phyloP scores from a whole-genome alignment of 139 green algal genomes.

The Penium margaritaceum region DNA sequence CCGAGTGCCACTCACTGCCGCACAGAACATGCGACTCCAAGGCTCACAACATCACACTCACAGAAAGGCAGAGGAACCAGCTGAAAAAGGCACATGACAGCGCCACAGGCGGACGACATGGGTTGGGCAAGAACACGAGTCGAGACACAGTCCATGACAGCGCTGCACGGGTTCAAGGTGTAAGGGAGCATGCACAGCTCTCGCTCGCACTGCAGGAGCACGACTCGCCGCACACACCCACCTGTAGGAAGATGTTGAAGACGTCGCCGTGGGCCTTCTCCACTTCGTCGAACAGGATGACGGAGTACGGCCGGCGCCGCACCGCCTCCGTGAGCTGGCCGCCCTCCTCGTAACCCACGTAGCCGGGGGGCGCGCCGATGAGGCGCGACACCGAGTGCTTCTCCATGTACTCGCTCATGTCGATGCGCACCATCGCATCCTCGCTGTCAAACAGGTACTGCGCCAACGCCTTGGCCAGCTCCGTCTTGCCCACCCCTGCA shows the following conservation, averaged over 20 bases:
- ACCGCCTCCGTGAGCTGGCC: conserved; percentile 90
- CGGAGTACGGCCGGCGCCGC: conserved; percentile 50
- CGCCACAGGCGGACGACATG: too few relatives aligned
- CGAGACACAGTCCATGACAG: too few relatives aligned
- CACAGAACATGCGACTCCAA: too few relatives aligned
- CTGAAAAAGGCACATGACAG: too few relatives aligned
- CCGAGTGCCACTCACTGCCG: too few relatives aligned
- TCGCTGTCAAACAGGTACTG: conserved; percentile 81
- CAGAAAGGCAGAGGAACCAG: too few relatives aligned
- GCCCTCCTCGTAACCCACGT: conserved; percentile 92
- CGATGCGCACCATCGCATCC: conserved; percentile 80
- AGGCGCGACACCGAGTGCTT: conserved; percentile 69
- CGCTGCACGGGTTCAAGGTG: too few relatives aligned
- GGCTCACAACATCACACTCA: too few relatives aligned
- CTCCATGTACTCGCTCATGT: conserved; percentile 91
- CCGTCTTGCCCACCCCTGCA: conserved; percentile 91
- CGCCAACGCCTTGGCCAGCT: conserved; percentile 89
- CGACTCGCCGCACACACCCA: too few relatives aligned
- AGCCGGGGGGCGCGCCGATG: conserved; percentile 85
- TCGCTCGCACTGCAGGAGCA: too few relatives aligned
- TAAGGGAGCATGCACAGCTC: too few relatives aligned
- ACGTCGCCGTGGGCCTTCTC: conserved; percentile 75
- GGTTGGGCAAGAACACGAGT: too few relatives aligned
- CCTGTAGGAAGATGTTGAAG: conserved; percentile 77
- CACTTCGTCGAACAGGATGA: conserved; percentile 68